These are phyloP conservation scores for Monilinia vaccinii-corymbosi DNA, from an alignment of 2,329 filamentous ascomycete genomes.

Conservation along the genomic window DNA sequence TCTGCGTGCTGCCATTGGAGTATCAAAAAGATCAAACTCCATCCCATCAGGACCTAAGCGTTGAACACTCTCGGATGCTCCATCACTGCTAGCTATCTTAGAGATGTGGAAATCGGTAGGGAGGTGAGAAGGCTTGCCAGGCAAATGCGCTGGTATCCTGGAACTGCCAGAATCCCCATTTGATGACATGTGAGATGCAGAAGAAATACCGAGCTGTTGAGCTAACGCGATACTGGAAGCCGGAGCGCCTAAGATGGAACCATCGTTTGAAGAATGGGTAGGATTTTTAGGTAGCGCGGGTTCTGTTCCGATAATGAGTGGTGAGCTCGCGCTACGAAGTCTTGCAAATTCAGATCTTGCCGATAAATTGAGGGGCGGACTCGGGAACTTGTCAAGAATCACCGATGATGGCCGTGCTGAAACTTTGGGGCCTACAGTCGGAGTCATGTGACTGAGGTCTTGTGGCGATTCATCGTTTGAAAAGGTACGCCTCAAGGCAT, in stretches of 20 bases:
- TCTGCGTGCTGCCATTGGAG: background rate
- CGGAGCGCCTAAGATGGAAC: background rate
- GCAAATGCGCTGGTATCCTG: background rate
- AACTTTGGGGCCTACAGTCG: background rate
- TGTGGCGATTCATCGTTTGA: background rate
- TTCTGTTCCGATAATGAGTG: background rate
- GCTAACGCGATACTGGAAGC: conserved; percentile 7
- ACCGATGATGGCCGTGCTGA: background rate
- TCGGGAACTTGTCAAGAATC: background rate
- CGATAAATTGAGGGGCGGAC: background rate
- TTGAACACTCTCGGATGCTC: conserved; percentile 2
- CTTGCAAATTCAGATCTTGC: background rate
- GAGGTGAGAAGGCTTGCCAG: background rate
- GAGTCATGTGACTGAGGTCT: background rate
- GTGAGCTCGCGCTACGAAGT: conserved; percentile 1
- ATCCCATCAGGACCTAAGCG: background rate
- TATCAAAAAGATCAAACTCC: conserved; percentile 8
- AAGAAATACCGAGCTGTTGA: conserved; percentile 2
- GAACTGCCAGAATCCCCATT: background rate
- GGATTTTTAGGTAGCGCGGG: background rate
- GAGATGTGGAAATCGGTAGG: background rate
- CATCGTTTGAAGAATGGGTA: background rate
- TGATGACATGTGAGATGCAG: background rate
- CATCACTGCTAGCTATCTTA: conserved; percentile 7
- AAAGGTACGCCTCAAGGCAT: conserved; percentile 4